phyloP scores from a whole-genome alignment of 2,329 filamentous ascomycete species.

The Dactylellina parvicollis region DNA sequence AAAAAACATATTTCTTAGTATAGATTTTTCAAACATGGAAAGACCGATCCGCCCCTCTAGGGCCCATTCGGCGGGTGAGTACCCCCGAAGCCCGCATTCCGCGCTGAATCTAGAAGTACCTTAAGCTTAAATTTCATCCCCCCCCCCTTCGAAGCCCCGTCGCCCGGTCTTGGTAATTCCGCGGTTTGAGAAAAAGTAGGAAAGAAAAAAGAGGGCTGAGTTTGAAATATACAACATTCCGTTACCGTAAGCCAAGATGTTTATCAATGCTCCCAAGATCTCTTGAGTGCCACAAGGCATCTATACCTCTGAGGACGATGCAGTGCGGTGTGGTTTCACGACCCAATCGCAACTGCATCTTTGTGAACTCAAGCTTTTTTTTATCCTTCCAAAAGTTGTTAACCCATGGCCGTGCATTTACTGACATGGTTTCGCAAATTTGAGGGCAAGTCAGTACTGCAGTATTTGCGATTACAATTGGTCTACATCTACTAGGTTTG shows the following conservation, averaged over 20 bases:
- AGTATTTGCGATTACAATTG: background rate
- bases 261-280: conserved; percentile 24
- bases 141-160: background rate
- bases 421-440: background rate
- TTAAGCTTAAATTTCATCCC: background rate
- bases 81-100: conserved; percentile 12
- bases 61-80: conserved; percentile 9
- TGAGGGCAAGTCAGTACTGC: background rate
- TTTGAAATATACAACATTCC: conserved; percentile 20
- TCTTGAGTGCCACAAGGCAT: conserved; percentile 35
- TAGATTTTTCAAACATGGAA: background rate
- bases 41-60: too few species aligned
- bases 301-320: conserved; percentile 9
- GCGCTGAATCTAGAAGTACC: background rate
- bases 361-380: conserved; percentile 50
- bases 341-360: conserved; percentile 42
- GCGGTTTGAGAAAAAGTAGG: background rate
- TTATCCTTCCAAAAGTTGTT: background rate
- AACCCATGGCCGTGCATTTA: background rate
- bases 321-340: conserved; percentile 5
- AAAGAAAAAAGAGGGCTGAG: conserved; percentile 5
- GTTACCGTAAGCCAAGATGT: background rate
- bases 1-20: background rate
- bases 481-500: background rate
- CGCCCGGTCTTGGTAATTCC: background rate